These are phyloP conservation scores for Lactifluus pinguis DNA, from an alignment of 768 basidiomycete genomes.

Conservation along the genomic window DNA sequence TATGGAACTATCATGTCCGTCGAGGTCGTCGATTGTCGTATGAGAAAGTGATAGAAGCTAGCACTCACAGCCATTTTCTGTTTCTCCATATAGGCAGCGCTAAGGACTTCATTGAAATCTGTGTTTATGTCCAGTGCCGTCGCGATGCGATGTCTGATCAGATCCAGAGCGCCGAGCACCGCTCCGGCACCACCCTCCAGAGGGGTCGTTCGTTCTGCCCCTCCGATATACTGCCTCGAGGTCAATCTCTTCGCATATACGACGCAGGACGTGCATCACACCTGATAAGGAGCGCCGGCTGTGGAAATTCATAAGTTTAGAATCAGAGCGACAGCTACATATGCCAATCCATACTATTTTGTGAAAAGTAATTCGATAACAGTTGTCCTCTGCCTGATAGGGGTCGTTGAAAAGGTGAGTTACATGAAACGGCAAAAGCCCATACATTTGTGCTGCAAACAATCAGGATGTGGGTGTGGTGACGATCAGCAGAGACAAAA, in stretches of 20 bases:
- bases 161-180: slow-evolving; percentile 44
- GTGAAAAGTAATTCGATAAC: slow-evolving; percentile 77
- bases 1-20: slow-evolving; percentile 51
- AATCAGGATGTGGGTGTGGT: not conserved
- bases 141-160: slow-evolving; percentile 49
- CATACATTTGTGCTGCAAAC: slow-evolving; percentile 58
- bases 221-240: slow-evolving; percentile 58
- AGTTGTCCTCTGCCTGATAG: slow-evolving; percentile 54
- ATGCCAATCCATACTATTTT: slow-evolving; percentile 50
- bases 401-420: not conserved
- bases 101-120: slow-evolving; percentile 70
- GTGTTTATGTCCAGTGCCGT: slow-evolving; percentile 34
- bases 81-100: slow-evolving; percentile 76
- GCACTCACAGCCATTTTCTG: slow-evolving; percentile 74
- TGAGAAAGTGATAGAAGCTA: slow-evolving; percentile 14
- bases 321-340: not conserved
- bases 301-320: slow-evolving; percentile 1
- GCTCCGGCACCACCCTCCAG: slow-evolving; percentile 50
- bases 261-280: slow-evolving; percentile 24
- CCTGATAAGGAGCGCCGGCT: slow-evolving; percentile 81
- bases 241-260: not conserved
- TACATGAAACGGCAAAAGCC: not conserved
- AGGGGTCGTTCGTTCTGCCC: slow-evolving; percentile 62
- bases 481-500: not conserved
- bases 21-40: not conserved